Evolutionary conservation across 805 yeast genomes (phyloP), one percentile per base, ranked within the genome.

Genomic region (Phaffomyces opuntiae): DNA sequence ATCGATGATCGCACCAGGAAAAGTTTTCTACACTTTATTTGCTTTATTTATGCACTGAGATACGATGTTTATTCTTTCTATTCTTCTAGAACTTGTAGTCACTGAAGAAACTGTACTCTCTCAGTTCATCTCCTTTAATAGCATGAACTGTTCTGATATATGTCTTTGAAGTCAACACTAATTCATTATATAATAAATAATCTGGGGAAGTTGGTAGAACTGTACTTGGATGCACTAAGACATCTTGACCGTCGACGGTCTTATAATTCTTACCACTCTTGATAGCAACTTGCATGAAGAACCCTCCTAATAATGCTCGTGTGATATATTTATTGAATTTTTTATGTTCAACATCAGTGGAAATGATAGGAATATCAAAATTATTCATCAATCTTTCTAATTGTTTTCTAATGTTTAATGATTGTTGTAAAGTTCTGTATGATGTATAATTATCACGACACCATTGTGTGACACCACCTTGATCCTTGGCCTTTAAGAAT

Each of bases 261-360:
- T 86, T 75, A 64, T 84, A 91, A n/a, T 87, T 90, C 57, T 83
- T 84, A 35, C 87, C 81, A n/a, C 85, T 77, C 71, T 87, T 87
- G 69, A 90, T 93, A 32, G 97, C 98, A 45, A 87, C 95, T 70
- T 93, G 99, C 98, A 93, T 90, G 72, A 93, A 93, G 65, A 89
- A 90, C 2, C 99, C 99, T n/a, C 87, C 77, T 5, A 87, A 75
- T 48, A 93, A 67, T 0, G 98, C 96, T 63, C 84, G 86, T 47
- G 95, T 75, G 52, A 93, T 81, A 57, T 87, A 84, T 55, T 77
- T 81, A 64, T 81, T 83, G 67, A 87, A 89, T 43, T 77, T 78
- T 51, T 74, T 71, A 57, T 80, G 82, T 26, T 78, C 84, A 50
- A 67, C 75, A 36, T 84, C 81, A 3, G 88, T 82, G 40, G 88